Conservation (phyloP, 2,329 filamentous ascomycete species). For the Pseudonectria foliicola region DNA sequence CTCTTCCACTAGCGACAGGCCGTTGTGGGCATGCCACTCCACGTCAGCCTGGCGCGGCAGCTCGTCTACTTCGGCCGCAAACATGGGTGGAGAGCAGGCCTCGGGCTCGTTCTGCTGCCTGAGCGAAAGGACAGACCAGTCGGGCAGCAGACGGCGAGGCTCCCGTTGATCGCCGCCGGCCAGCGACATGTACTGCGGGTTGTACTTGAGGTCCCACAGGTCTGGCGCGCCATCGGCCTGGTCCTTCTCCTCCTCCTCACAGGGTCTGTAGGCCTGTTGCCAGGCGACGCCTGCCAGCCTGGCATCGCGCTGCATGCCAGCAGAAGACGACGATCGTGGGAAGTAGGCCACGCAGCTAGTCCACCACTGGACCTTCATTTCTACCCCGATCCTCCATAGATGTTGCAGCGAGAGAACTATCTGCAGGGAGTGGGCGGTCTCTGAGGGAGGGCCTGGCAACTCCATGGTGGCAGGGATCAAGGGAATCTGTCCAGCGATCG, state of each 20-base stretch:
- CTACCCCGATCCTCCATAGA: conserved; percentile 72
- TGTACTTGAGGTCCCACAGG: conserved; percentile 61
- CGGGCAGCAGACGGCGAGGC: conserved; percentile 35
- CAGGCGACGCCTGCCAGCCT: conserved; percentile 40
- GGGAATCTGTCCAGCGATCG: conserved; percentile 86
- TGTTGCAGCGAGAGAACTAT: conserved; percentile 76
- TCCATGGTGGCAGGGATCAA: conserved; percentile 75
- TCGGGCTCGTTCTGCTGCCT: conserved; percentile 29
- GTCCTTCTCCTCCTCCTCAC: conserved; percentile 44
- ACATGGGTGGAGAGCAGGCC: conserved; percentile 53
- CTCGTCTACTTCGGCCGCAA: conserved; percentile 67
- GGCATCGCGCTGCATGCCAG: conserved; percentile 29
- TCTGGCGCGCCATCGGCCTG: conserved; percentile 48
- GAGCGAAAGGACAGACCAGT: conserved; percentile 39
- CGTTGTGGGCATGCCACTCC: conserved; percentile 75
- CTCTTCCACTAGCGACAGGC: conserved; percentile 36
- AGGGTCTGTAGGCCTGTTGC: conserved; percentile 35
- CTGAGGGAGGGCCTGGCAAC: conserved; percentile 33
- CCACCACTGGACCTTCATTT: conserved; percentile 69
- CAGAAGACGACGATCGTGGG: conserved; percentile 29
- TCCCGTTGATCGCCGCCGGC: conserved; percentile 20
- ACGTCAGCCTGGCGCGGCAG: conserved; percentile 68
- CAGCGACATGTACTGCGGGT: conserved; percentile 40
- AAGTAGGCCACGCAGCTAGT: conserved; percentile 70
- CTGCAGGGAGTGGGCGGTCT: conserved; percentile 46